Base-by-base conservation (phyloP, 352 stramenopile genomes). In the Phytopythium mirpurense region DNA sequence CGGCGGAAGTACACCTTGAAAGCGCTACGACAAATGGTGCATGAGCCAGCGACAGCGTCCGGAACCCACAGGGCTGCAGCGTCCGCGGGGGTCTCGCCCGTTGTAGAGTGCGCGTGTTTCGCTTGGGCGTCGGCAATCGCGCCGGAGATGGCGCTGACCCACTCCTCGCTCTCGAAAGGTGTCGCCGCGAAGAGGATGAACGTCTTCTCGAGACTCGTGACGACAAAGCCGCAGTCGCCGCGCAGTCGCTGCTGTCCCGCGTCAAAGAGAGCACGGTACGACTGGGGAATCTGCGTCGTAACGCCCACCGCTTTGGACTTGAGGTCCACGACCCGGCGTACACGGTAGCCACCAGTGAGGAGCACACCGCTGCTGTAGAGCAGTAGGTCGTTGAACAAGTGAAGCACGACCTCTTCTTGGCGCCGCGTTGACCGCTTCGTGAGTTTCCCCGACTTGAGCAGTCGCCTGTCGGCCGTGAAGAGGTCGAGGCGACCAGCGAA, bases 311-410 rank as follows among this genome's bases (percentile, higher is more conserved):
- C 80, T 46, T 87, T 89, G 1, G 83, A 93, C 27, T 68, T 65
- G 36, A 93, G 66, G 44, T 90, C 63, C 14, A 94, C 74, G 49
- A 89, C 68, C 36, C 81, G 68, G 6, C 84, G 79, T 11, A 89
- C 63, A 8, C 80, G 79, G 46, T 88, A 93, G 18, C 78, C 82
- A 26, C 82, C 81, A 0, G 78, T 88, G 38, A 90, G 74, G 0
- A 90, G 50, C 44, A 91, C 66, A 19, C 72, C 76, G 7, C 46
- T 52, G 36, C 84, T 95, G 65, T 93, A 95, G 31, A 95, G 67
- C 36, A 95, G 48, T 19, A 95, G 70, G 44, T 95, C 84, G 54
- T 92, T 95, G 55, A 95, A 95, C 19, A 95, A 52, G 50, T 95
- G 84, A 26, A 95, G 63, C 66, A 91, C 79, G 16, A 95, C 78